phyloP scores from a whole-genome alignment of 345 rosid genomes.

The Populus ilicifolia region DNA sequence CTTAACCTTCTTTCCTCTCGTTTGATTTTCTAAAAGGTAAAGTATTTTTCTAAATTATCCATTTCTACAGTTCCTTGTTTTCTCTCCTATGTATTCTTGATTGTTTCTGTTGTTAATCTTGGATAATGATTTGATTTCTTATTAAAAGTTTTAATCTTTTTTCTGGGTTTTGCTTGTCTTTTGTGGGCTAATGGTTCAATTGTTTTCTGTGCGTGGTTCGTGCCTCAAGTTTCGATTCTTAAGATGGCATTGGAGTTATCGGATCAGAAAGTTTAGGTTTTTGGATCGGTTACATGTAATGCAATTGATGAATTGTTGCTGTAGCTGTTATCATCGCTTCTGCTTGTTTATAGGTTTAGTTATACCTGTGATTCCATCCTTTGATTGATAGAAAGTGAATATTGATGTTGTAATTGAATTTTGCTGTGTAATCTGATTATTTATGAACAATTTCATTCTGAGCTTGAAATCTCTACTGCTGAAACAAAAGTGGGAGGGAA shows the following conservation, averaged over 20 bases:
- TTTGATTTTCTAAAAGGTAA: slow-evolving; percentile 28
- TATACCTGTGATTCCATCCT: not conserved
- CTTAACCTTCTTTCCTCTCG: slow-evolving; percentile 3
- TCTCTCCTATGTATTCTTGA: not conserved
- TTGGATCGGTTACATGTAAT: not conserved
- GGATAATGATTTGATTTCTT: not conserved
- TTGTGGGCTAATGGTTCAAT: not conserved
- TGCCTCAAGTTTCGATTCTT: not conserved
- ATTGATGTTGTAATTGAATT: not conserved
- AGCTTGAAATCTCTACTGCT: not conserved
- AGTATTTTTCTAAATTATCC: not conserved
- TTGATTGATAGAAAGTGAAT: not conserved
- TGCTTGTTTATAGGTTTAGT: not conserved
- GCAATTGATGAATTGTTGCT: slow-evolving; percentile 4
- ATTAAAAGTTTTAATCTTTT: not conserved
- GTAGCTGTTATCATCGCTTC: not conserved
- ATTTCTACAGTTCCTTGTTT: not conserved
- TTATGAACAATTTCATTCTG: not conserved
- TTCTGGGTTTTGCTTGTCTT: slow-evolving; percentile 18
- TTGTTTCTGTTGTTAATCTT: not conserved
- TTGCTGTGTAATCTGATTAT: not conserved
- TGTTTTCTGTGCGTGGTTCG: not conserved
- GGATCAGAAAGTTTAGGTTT: slow-evolving; percentile 1
- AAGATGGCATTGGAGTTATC: slow-evolving; percentile 21
- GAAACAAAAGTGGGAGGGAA: not conserved